phyloP scores from a whole-genome alignment of 2,329 filamentous ascomycete species.

The Alternaria sp. region DNA sequence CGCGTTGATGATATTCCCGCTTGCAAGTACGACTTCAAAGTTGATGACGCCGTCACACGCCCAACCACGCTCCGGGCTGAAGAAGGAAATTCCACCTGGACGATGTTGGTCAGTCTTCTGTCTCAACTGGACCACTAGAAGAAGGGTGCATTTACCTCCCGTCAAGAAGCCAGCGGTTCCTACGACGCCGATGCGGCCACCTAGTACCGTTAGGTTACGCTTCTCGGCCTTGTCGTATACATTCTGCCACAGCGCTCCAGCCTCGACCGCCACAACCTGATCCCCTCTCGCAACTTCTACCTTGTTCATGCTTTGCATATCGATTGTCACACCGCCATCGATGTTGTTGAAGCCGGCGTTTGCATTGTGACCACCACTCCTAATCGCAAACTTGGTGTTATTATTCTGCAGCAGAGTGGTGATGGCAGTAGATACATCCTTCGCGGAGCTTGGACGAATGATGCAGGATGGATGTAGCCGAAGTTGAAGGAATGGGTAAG shows the following conservation, averaged over 20 bases:
- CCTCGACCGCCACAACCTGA: slow-evolving; percentile 30
- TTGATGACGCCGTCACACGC: slow-evolving; percentile 41
- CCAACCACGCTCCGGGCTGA: slow-evolving; percentile 30
- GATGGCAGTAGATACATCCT: slow-evolving; percentile 32
- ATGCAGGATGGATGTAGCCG: slow-evolving; percentile 33
- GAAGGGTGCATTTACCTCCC: slow-evolving; percentile 31
- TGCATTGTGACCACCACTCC: slow-evolving; percentile 36
- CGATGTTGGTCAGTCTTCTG: neutral
- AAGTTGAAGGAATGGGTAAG: slow-evolving; percentile 34
- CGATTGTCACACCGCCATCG: slow-evolving; percentile 43
- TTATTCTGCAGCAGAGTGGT: slow-evolving; percentile 18
- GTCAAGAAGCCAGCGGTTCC: slow-evolving; percentile 43
- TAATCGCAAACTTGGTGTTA: slow-evolving; percentile 33
- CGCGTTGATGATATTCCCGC: slow-evolving; percentile 50
- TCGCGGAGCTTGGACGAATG: slow-evolving; percentile 24
- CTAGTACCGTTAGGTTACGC: slow-evolving; percentile 27
- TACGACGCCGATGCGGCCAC: slow-evolving; percentile 40
- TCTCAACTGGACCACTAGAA: neutral
- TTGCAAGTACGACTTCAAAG: slow-evolving; percentile 51
- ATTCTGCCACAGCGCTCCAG: slow-evolving; percentile 45
- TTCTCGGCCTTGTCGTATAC: slow-evolving; percentile 46
- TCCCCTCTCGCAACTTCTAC: slow-evolving; percentile 24
- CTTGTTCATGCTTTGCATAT: slow-evolving; percentile 36
- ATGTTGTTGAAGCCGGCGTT: slow-evolving; percentile 42
- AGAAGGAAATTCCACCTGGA: slow-evolving; percentile 34